Conservation (phyloP, 495 filamentous ascomycete species). For the Penicillium desertorum region DNA sequence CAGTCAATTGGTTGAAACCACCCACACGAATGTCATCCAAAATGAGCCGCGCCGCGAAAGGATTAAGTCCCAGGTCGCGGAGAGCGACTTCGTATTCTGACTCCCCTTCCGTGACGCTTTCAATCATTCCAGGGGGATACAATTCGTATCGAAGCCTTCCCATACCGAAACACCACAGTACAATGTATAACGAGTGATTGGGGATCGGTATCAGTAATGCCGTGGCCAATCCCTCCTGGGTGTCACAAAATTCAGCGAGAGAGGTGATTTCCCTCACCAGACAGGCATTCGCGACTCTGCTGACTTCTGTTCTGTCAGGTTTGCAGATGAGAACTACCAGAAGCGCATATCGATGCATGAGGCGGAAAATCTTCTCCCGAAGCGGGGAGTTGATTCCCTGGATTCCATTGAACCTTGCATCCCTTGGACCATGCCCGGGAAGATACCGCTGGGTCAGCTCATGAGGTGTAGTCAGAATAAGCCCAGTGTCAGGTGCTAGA, state of each 20-base stretch:
- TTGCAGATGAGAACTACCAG: slow-evolving; percentile 65
- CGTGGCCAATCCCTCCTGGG: neutral
- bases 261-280: neutral
- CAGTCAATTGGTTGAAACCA: neutral
- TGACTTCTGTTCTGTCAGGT: neutral
- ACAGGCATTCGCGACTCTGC: neutral
- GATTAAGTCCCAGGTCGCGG: slow-evolving; percentile 71
- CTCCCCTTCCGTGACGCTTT: neutral
- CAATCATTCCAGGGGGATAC: neutral
- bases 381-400: slow-evolving; percentile 37
- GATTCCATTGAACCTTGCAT: neutral
- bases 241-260: neutral
- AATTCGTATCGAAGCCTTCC: neutral
- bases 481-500: slow-evolving; percentile 65
- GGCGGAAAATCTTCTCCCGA: slow-evolving; percentile 54
- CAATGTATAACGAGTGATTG: neutral
- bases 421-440: slow-evolving; percentile 52
- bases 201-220: neutral
- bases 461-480: slow-evolving; percentile 70
- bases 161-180: neutral
- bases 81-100: slow-evolving; percentile 69
- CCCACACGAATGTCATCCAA: slow-evolving; percentile 39
- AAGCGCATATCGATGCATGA: slow-evolving; percentile 63
- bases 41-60: slow-evolving; percentile 73
- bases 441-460: slow-evolving; percentile 69